These are phyloP conservation scores for Apiospora sp. DNA, from an alignment of 2,329 filamentous ascomycete genomes.

Conservation along the genomic window DNA sequence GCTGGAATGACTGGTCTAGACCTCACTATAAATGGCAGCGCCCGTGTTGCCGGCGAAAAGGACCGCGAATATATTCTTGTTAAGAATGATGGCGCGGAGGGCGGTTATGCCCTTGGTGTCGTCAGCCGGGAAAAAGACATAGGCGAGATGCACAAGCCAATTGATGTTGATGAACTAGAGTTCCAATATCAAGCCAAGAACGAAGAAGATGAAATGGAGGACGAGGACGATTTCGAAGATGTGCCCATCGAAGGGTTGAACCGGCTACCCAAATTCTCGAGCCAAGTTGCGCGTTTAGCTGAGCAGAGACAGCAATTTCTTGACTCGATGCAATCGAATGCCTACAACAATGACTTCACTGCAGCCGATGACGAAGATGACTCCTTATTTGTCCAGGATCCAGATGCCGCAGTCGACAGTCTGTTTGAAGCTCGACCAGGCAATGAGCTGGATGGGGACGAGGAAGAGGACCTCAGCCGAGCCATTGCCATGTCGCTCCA, in stretches of 20 bases:
- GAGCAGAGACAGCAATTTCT: slow-evolving; percentile 41
- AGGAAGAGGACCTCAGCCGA: slow-evolving; percentile 72
- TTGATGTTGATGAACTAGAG: slow-evolving; percentile 81
- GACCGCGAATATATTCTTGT: slow-evolving; percentile 95
- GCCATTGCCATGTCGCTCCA: slow-evolving; percentile 88
- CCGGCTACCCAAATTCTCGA: slow-evolving; percentile 71
- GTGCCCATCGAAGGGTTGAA: slow-evolving; percentile 92
- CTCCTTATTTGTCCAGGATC: slow-evolving; percentile 62
- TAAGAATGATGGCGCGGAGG: slow-evolving; percentile 93
- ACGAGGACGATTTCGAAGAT: slow-evolving; percentile 87
- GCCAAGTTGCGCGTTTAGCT: slow-evolving; percentile 37
- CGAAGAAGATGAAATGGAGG: slow-evolving; percentile 66
- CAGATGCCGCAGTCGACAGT: slow-evolving; percentile 30
- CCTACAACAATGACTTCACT: slow-evolving; percentile 26
- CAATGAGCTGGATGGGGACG: slow-evolving; percentile 47
- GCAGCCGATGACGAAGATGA: slow-evolving; percentile 55
- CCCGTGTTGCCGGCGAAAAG: slow-evolving; percentile 81
- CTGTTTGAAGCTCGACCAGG: slow-evolving; percentile 34
- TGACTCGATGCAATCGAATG: slow-evolving; percentile 26
- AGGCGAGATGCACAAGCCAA: slow-evolving; percentile 84
- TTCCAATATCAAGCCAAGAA: slow-evolving; percentile 64
- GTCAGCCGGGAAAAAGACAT: slow-evolving; percentile 85
- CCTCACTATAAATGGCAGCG: slow-evolving; percentile 69
- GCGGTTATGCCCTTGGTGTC: slow-evolving; percentile 94
- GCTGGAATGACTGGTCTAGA: slow-evolving; percentile 87